Percentiles rank a stretch among this genome's conserved stretches.
Conservation (phyloP, 2,329 filamentous ascomycete species). For the Mycosphaerelloides madeirae region DNA sequence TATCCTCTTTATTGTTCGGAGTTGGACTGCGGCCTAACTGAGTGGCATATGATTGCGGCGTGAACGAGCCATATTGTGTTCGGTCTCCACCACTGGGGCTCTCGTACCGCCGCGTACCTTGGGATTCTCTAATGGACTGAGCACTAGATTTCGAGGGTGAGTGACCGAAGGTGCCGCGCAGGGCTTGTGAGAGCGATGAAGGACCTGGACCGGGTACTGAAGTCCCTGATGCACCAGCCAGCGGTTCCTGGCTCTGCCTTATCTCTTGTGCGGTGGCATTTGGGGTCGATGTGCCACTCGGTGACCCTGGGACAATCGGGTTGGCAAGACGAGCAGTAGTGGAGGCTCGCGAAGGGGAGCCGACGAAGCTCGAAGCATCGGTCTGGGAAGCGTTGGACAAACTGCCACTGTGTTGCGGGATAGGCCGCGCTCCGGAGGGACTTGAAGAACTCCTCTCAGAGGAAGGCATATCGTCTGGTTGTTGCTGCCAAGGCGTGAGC, state of each 20-base stretch:
- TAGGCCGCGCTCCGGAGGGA: constrained; percentile 16
- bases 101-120: constrained; percentile 27
- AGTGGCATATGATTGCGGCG: constrained; percentile 54
- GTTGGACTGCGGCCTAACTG: constrained; percentile 47
- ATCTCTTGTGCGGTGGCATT: constrained; percentile 37
- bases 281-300: constrained; percentile 16
- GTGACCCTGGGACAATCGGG: constrained; percentile 24
- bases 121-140: constrained; percentile 52
- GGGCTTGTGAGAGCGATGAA: constrained; percentile 82
- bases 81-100: constrained; percentile 49
- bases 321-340: constrained; percentile 28
- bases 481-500: no score
- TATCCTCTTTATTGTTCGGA: constrained; percentile 76
- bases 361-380: constrained; percentile 19
- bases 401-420: constrained; percentile 16
- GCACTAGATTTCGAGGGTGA: constrained; percentile 65
- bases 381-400: constrained; percentile 9
- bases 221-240: constrained; percentile 53
- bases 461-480: neutral
- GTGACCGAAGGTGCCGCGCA: constrained; percentile 68
- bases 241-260: constrained; percentile 55
- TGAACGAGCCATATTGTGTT: constrained; percentile 71
- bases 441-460: neutral
- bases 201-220: constrained; percentile 71
- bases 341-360: constrained; percentile 45